Evolutionary conservation across 2,329 filamentous ascomycete species (phyloP).

Genomic region (Daldinia sp.): DNA sequence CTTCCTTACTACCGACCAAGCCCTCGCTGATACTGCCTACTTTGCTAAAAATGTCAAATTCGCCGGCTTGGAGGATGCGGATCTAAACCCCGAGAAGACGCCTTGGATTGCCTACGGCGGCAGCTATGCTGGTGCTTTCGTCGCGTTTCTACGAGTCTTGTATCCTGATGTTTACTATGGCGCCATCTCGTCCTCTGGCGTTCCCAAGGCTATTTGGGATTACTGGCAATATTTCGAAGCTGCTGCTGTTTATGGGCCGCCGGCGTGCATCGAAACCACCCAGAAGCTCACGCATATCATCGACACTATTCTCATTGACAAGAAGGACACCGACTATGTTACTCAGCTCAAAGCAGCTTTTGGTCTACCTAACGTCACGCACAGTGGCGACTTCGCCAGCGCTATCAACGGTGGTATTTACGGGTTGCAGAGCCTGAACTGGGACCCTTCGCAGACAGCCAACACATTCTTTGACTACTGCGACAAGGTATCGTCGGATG

Average conservation of each 20-base stretch:
- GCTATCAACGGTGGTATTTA: constrained; percentile 53
- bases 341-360: constrained; percentile 54
- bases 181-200: constrained; percentile 81
- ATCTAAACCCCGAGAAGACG: constrained; percentile 70
- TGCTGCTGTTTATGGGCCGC: constrained; percentile 57
- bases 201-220: constrained; percentile 79
- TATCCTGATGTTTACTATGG: constrained; percentile 84
- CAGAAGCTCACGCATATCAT: constrained; percentile 63
- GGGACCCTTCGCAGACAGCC: constrained; percentile 58
- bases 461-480: constrained; percentile 58
- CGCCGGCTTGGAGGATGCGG: constrained; percentile 70
- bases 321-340: constrained; percentile 53
- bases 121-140: constrained; percentile 83
- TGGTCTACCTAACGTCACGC: constrained; percentile 55
- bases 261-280: constrained; percentile 70
- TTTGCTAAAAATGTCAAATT: constrained; percentile 79
- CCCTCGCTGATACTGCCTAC: constrained; percentile 81
- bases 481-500: constrained; percentile 53
- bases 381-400: constrained; percentile 59
- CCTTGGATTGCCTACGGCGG: constrained; percentile 85
- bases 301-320: constrained; percentile 59
- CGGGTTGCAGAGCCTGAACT: constrained; percentile 59
- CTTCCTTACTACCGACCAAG: constrained; percentile 85
- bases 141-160: constrained; percentile 75
- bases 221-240: constrained; percentile 72